Evolutionary conservation across 1,284 basidiomycete species (phyloP).

Genomic region (Leccinum fuscescens): DNA sequence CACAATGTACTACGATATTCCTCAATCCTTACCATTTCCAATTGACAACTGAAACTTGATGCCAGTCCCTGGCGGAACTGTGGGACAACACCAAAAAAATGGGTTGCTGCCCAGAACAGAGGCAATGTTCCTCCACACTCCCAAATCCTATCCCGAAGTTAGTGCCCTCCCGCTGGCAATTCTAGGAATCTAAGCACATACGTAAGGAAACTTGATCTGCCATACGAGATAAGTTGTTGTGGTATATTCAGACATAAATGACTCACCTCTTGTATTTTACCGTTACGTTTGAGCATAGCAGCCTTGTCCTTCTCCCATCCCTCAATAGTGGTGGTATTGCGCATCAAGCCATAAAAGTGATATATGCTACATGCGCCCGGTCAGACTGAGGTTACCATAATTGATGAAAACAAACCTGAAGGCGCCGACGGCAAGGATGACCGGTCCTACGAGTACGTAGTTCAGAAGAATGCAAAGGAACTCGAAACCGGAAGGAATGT

Average conservation of each 20-base stretch:
- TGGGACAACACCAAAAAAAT: slow-evolving; percentile 83
- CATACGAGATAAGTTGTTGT: slow-evolving; percentile 6
- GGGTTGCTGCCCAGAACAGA: slow-evolving; percentile 76
- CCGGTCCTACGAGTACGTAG: slow-evolving; percentile 82
- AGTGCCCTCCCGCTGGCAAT: slow-evolving; percentile 7
- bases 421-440: slow-evolving; percentile 80
- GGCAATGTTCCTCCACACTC: slow-evolving; percentile 67
- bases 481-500: slow-evolving; percentile 66
- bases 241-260: neutral
- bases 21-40: slow-evolving; percentile 77
- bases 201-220: slow-evolving; percentile 91
- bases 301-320: slow-evolving; percentile 97
- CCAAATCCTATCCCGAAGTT: slow-evolving; percentile 63
- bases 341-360: slow-evolving; percentile 79
- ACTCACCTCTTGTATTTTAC: slow-evolving; percentile 79
- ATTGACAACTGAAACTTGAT: slow-evolving; percentile 72
- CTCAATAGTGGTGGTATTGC: slow-evolving; percentile 95
- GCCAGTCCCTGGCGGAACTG: slow-evolving; percentile 65
- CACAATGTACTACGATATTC: slow-evolving; percentile 17
- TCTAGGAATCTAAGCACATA: slow-evolving; percentile 37
- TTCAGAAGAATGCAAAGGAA: slow-evolving; percentile 87
- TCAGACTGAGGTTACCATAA: slow-evolving; percentile 1
- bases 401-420: slow-evolving; percentile 59
- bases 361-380: slow-evolving; percentile 58
- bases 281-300: slow-evolving; percentile 79